Base-by-base conservation (phyloP, 1,284 basidiomycete genomes). In the Cutaneotrichosporon sp. region DNA sequence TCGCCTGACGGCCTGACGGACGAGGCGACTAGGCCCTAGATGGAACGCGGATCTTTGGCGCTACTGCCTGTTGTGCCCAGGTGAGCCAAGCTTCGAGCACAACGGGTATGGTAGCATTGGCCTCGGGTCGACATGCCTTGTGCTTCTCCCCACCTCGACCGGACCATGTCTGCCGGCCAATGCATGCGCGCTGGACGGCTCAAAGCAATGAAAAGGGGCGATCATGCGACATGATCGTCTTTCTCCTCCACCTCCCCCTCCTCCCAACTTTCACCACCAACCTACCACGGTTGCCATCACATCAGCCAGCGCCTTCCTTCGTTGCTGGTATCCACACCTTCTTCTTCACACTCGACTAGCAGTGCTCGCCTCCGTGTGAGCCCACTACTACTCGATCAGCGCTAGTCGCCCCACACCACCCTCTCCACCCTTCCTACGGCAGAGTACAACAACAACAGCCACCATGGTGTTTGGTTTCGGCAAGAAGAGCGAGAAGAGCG, bases 61-160 rank as follows among this genome's bases (percentile, higher is more conserved):
- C 33, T 53, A 20, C 51, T 52, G 29, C 50, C 50, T 31, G 18
- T 34, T 1, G 20, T n/a, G 50, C 51, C 20, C 31, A 25, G 4
- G 13, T 20, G 24, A 53, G 33, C 51, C 51, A 53, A 53, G 51
- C 33, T 25, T 53, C 22, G 51, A 53, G 51, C 51, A 22, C 51
- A 53, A 53, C 51, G 51, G 51, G 34, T 53, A 25, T 53, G 51
- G 51, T 53, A 53, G 51, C 51, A 53, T 53, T 16, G 51, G 51
- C 22, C 51, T 34, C 13, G 51, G 51, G 51, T 53, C 22, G 24
- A 24, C n/a, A 38, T 36, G 51, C 51, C 50, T 36, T 53, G n/a
- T 24, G 8, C n/a, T n/a, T n/a, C n/a, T 10, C 13, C 34, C 34
- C 34, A 18, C 47, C 47, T 50, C 16, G 3, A 10, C 47, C 27